Conservation (phyloP, 2,329 filamentous ascomycete species). For the Clathrospora elynae region DNA sequence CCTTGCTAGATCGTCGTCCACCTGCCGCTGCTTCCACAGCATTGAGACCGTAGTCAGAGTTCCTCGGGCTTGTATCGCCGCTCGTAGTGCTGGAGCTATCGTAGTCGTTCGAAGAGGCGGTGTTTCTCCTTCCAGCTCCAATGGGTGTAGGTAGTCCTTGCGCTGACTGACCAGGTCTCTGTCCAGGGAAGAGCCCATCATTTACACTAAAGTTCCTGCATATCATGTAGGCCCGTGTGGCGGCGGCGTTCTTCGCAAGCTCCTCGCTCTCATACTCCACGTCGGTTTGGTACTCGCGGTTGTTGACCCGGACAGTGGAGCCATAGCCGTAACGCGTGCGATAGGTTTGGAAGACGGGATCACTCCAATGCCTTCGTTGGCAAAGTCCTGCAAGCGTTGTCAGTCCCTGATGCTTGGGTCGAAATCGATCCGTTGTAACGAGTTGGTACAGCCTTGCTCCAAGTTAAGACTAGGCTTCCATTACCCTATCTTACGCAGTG, state of each 20-base stretch:
- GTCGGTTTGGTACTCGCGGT: conserved; percentile 93
- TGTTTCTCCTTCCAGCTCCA: conserved; percentile 62
- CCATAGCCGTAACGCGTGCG: conserved; percentile 75
- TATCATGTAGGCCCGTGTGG: conserved; percentile 95
- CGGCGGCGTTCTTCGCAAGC: conserved; percentile 88
- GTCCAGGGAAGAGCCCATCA: conserved; percentile 78
- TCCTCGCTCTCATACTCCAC: conserved; percentile 79
- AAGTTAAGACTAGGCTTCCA: not conserved
- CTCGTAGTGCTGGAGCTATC: conserved; percentile 59
- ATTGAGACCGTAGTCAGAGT: conserved; percentile 54
- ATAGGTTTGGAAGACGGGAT: conserved; percentile 86
- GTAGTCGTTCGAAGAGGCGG: conserved; percentile 55
- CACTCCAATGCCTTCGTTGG: conserved; percentile 89
- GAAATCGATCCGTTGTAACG: too few species aligned
- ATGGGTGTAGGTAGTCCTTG: conserved; percentile 69
- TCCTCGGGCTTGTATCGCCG: conserved; percentile 61
- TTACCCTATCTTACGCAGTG: conserved; percentile 5
- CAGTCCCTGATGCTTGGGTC: conserved; percentile 25
- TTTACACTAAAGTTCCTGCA: conserved; percentile 98
- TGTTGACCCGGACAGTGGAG: conserved; percentile 92
- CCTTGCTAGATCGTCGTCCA: conserved; percentile 44
- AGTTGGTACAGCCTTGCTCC: too few species aligned
- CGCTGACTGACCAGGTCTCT: conserved; percentile 61
- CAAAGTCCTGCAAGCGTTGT: conserved; percentile 72
- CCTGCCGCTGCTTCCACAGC: conserved; percentile 23